Percentiles rank a stretch among this genome's conserved stretches.
These are phyloP conservation scores for Tagetes patula DNA, from an alignment of 129 eudicot genomes.

Conservation along the genomic window DNA sequence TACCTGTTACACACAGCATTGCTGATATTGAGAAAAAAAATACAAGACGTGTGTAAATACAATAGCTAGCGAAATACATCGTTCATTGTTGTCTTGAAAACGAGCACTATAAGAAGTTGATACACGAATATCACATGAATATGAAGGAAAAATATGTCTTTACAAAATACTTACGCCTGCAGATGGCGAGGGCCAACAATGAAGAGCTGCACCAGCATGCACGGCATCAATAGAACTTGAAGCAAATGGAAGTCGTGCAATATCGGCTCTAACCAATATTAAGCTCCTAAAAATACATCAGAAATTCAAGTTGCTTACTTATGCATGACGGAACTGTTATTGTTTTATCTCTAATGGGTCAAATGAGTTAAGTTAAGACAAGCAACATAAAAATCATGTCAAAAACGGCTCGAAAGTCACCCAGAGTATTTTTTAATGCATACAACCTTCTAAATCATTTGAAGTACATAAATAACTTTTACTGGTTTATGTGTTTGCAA, in stretches of 20 bases:
- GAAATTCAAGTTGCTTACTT: not conserved
- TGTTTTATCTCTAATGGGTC: not conserved
- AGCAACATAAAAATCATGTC: not conserved
- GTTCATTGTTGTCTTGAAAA: not conserved
- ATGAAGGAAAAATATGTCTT: conserved; percentile 1
- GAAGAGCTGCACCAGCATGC: conserved; percentile 99
- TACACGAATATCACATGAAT: not conserved
- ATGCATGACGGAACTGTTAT: not conserved
- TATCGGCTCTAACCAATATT: conserved; percentile 87
- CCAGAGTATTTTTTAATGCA: not conserved
- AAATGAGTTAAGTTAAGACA: not conserved
- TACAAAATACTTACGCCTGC: conserved; percentile 60
- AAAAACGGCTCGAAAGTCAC: not conserved
- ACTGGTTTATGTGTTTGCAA: not conserved
- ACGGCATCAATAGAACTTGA: conserved; percentile 82
- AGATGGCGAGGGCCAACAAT: conserved; percentile 98
- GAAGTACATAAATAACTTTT: not conserved
- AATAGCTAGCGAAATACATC: not conserved
- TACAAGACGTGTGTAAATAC: not conserved
- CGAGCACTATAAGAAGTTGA: not conserved
- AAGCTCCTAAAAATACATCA: conserved; percentile 48
- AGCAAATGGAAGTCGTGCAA: conserved; percentile 85
- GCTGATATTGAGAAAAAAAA: conserved; percentile 2
- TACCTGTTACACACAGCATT: conserved; percentile 45
- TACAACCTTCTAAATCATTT: not conserved